phyloP scores from a whole-genome alignment of 1,139 yeast genomes.

The Groenewaldozyma auringiensis region DNA sequence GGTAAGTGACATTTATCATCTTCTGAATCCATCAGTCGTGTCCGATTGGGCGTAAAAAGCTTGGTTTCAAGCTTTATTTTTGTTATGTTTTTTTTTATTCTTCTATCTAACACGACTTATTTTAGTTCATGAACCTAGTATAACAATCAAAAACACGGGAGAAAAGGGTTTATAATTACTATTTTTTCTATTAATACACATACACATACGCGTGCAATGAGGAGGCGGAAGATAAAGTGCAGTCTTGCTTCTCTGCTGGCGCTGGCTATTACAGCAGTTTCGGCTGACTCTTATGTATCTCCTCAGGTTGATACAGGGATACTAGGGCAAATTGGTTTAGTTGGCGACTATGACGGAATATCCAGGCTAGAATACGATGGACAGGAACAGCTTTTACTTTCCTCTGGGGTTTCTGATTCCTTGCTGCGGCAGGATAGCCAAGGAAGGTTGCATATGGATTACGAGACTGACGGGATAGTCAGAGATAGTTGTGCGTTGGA shows the following conservation, averaged over 20 bases:
- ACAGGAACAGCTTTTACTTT: constrained; percentile 29
- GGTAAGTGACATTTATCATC: too few relatives aligned
- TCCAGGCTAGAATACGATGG: constrained; percentile 52
- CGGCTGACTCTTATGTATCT: constrained; percentile 8
- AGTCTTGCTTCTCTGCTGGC: background rate
- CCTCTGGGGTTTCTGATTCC: constrained; percentile 18
- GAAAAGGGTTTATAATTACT: too few relatives aligned
- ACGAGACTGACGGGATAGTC: constrained; percentile 27
- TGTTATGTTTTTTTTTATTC: too few relatives aligned
- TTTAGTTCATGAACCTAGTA: too few relatives aligned
- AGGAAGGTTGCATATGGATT: constrained; percentile 16
- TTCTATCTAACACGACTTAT: too few relatives aligned
- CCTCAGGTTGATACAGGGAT: constrained; percentile 23
- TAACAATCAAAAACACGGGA: too few relatives aligned
- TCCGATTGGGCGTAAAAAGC: too few relatives aligned
- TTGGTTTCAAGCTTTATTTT: too few relatives aligned
- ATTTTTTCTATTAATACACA: too few relatives aligned
- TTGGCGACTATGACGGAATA: constrained; percentile 59
- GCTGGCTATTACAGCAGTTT: background rate
- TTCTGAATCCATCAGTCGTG: too few relatives aligned
- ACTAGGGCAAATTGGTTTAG: constrained; percentile 45
- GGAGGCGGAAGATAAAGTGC: constrained; percentile 1
- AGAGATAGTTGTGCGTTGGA: constrained; percentile 31
- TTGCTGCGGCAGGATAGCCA: constrained; percentile 21
- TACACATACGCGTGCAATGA: constrained; percentile 1